A percentile compares a stretch with the other conserved stretches of the same genome.
Evolutionary conservation across 345 rosid genomes (phyloP).

Genomic region (Ricinus communis): DNA sequence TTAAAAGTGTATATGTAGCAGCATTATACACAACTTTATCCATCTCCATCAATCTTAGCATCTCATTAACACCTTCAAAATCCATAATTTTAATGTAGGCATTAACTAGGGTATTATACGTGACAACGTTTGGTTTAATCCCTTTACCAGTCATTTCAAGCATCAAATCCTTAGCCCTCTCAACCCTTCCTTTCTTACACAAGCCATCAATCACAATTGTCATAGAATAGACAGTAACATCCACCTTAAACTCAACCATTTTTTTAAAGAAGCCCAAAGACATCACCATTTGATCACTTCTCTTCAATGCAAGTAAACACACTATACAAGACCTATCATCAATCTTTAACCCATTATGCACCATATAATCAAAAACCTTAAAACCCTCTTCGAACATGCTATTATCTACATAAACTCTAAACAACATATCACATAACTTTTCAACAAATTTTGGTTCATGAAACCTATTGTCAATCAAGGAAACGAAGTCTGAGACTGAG

Average conservation of each 20-base stretch:
- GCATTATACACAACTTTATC: slow-evolving; percentile 49
- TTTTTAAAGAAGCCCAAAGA: slow-evolving; percentile 52
- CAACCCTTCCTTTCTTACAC: slow-evolving; percentile 60
- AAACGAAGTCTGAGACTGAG: slow-evolving; percentile 39
- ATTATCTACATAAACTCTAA: slow-evolving; percentile 69
- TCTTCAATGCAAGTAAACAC: slow-evolving; percentile 63
- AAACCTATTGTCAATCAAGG: slow-evolving; percentile 28
- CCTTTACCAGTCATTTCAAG: slow-evolving; percentile 47
- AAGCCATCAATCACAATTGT: slow-evolving; percentile 63
- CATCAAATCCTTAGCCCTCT: slow-evolving; percentile 51
- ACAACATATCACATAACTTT: slow-evolving; percentile 56
- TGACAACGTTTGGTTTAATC: slow-evolving; percentile 56
- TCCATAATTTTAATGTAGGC: slow-evolving; percentile 57
- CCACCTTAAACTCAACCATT: slow-evolving; percentile 56
- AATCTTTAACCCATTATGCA: slow-evolving; percentile 41
- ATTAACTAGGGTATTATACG: slow-evolving; percentile 68
- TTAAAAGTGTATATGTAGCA: slow-evolving; percentile 63
- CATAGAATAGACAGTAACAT: slow-evolving; percentile 57
- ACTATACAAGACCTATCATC: slow-evolving; percentile 80
- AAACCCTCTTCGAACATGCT: slow-evolving; percentile 55
- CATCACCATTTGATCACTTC: slow-evolving; percentile 39
- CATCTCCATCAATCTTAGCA: slow-evolving; percentile 63
- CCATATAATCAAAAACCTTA: slow-evolving; percentile 60
- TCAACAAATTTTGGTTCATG: slow-evolving; percentile 37
- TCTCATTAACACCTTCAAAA: slow-evolving; percentile 41